Percentiles rank a stretch among this genome's conserved stretches.
Conservation (phyloP, 352 stramenopile species). For the Peronospora farinosa region DNA sequence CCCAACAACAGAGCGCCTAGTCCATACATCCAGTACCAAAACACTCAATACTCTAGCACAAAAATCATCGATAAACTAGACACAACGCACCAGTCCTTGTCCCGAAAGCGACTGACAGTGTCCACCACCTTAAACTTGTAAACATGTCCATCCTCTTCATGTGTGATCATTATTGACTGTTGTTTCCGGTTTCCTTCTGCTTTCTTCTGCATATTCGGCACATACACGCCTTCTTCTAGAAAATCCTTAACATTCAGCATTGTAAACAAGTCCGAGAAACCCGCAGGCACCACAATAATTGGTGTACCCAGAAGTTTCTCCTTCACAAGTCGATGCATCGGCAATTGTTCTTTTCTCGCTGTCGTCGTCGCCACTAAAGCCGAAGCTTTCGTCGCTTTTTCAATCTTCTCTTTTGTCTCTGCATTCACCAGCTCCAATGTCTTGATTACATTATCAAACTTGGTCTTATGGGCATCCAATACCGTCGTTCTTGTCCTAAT, state of each 20-base stretch:
- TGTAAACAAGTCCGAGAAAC: constrained; percentile 82
- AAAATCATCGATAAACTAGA: background rate
- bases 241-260: constrained; percentile 89
- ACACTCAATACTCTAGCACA: background rate
- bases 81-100: constrained; percentile 76
- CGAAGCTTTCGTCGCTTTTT: constrained; percentile 71
- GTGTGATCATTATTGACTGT: constrained; percentile 74
- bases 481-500: constrained; percentile 64
- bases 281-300: constrained; percentile 89
- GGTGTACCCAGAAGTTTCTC: constrained; percentile 76
- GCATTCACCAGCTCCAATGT: constrained; percentile 73
- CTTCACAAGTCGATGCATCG: constrained; percentile 60
- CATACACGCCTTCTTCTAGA: constrained; percentile 74
- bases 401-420: constrained; percentile 83
- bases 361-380: constrained; percentile 37
- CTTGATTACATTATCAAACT: constrained; percentile 79
- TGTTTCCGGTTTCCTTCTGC: constrained; percentile 70
- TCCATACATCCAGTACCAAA: background rate
- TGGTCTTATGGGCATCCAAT: constrained; percentile 72
- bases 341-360: constrained; percentile 55
- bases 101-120: constrained; percentile 73
- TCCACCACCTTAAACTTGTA: constrained; percentile 88
- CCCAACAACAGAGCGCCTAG: constrained; percentile 81
- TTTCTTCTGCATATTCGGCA: constrained; percentile 84
- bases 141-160: constrained; percentile 71